Evolutionary conservation across 768 basidiomycete species (phyloP).

Genomic region (Rhizopogon vesiculosus): DNA sequence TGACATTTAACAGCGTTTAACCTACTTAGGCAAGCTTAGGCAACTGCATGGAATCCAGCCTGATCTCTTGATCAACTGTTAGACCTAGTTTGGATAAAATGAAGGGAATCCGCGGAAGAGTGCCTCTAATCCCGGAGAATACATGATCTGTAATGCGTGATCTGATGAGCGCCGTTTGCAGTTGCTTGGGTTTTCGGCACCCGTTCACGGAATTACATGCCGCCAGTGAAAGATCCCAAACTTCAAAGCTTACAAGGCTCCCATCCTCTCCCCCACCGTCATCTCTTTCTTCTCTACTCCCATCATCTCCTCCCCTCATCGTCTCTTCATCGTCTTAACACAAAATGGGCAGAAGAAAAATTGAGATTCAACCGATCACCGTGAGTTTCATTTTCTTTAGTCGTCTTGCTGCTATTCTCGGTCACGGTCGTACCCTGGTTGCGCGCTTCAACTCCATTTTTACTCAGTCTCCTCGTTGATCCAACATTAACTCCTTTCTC

Average conservation of each 20-base stretch:
- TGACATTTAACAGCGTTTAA: not conserved
- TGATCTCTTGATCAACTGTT: not conserved
- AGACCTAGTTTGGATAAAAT: not conserved
- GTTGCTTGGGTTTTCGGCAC: slow-evolving; percentile 30
- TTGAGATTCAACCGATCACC: slow-evolving; percentile 78
- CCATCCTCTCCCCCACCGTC: slow-evolving; percentile 20
- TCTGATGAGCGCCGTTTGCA: slow-evolving; percentile 32
- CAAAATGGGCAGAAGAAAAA: slow-evolving; percentile 72
- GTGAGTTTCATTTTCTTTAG: slow-evolving; percentile 39
- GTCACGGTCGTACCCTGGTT: slow-evolving; percentile 3
- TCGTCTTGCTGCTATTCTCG: slow-evolving; percentile 15
- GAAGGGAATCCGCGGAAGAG: slow-evolving; percentile 21
- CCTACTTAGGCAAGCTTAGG: not conserved
- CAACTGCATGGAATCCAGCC: slow-evolving; percentile 10
- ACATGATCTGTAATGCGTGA: slow-evolving; percentile 20
- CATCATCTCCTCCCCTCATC: slow-evolving; percentile 13
- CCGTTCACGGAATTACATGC: slow-evolving; percentile 34
- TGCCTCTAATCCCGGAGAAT: slow-evolving; percentile 9
- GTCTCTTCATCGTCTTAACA: not conserved
- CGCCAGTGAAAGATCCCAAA: slow-evolving; percentile 29
- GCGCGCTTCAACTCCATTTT: slow-evolving; percentile 24
- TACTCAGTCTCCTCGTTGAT: slow-evolving; percentile 18
- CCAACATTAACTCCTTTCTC: slow-evolving; percentile 26
- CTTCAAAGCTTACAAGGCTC: slow-evolving; percentile 28
- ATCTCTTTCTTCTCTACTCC: slow-evolving; percentile 13